Conservation (phyloP, 2,329 filamentous ascomycete genomes). For the Hymenoscyphus fraxineus region DNA sequence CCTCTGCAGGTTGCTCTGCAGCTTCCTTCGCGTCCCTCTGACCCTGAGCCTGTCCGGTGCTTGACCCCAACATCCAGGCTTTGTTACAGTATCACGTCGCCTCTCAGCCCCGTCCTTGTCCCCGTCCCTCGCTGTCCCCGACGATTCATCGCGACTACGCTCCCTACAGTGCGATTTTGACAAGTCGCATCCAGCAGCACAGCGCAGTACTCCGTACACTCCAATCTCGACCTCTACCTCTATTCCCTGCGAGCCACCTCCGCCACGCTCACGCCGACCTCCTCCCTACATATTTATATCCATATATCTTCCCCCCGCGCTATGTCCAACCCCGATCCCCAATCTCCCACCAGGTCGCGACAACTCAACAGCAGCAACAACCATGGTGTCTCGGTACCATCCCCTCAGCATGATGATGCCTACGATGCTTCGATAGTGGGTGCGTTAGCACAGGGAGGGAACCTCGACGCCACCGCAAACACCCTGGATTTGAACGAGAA, state of each 20-base stretch:
- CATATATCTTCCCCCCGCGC: conserved; percentile 12
- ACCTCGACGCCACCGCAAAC: conserved; percentile 5
- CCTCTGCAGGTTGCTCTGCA: conserved; percentile 17
- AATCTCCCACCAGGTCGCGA: conserved; percentile 19
- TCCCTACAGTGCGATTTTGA: not conserved
- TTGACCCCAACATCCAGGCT: not conserved
- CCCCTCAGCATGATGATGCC: conserved; percentile 3
- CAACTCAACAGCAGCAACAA: conserved; percentile 11
- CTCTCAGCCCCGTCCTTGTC: not conserved
- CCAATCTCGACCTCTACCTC: not conserved
- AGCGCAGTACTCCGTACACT: not conserved
- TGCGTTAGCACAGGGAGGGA: conserved; percentile 12
- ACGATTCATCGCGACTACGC: not conserved
- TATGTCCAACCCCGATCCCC: conserved; percentile 26
- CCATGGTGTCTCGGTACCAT: not conserved
- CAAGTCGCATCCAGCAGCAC: not conserved
- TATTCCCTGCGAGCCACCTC: not conserved
- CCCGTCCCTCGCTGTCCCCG: not conserved
- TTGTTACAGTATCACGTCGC: not conserved
- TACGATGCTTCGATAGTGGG: conserved; percentile 6
- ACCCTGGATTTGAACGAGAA: conserved; percentile 16
- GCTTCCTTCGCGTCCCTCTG: conserved; percentile 11
- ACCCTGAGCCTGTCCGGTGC: not conserved
- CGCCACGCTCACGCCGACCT: not conserved
- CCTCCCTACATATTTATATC: not conserved